These are phyloP conservation scores for Pyrrhoderma noxium DNA, from an alignment of 1,284 basidiomycete genomes.

Conservation along the genomic window DNA sequence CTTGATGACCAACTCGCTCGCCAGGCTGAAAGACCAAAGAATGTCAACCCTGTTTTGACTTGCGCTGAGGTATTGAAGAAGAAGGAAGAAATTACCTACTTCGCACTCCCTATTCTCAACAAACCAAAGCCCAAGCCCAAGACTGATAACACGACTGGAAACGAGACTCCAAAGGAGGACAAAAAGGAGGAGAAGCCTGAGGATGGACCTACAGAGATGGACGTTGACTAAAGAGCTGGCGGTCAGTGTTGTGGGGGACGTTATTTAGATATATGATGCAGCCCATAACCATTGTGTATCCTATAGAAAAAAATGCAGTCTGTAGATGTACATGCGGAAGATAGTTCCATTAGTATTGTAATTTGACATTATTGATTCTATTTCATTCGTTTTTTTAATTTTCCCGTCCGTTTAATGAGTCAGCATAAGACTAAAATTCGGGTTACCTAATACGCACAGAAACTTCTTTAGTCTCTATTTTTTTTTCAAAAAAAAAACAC, in stretches of 20 bases:
- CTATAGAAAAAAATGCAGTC: neutral
- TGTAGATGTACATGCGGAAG: constrained; percentile 7
- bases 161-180: constrained; percentile 54
- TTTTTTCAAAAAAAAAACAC: too few species aligned
- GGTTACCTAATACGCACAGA: too few species aligned
- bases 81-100: constrained; percentile 83
- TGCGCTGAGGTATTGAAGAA: constrained; percentile 79
- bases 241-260: neutral
- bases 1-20: constrained; percentile 82
- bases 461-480: too few species aligned
- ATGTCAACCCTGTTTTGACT: constrained; percentile 77
- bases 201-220: constrained; percentile 66
- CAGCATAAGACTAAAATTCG: too few species aligned
- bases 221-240: constrained; percentile 48
- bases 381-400: too few species aligned
- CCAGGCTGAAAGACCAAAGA: constrained; percentile 83
- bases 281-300: neutral
- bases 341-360: neutral
- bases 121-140: constrained; percentile 82
- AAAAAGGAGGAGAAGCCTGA: constrained; percentile 31
- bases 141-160: constrained; percentile 42
- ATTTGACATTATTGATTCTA: constrained; percentile 1
- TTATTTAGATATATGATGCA: neutral
- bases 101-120: constrained; percentile 76
- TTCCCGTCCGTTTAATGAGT: too few species aligned